Conservation (phyloP, 2,329 filamentous ascomycete genomes). For the Endoconidiophora laricicola region DNA sequence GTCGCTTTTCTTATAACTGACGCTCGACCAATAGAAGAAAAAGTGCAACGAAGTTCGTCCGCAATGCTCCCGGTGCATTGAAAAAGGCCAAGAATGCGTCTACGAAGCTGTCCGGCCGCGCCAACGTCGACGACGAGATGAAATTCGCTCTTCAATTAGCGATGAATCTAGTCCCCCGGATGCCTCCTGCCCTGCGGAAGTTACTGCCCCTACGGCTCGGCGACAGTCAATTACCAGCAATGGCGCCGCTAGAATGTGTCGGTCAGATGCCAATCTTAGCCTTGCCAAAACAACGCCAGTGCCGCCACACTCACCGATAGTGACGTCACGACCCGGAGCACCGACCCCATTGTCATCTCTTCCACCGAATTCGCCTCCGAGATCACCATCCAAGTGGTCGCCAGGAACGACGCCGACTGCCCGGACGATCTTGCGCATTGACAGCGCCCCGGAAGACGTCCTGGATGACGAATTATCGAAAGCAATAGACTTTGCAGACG, state of each 20-base stretch:
- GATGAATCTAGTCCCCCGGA: background rate
- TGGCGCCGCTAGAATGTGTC: no score
- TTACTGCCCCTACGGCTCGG: background rate
- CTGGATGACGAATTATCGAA: background rate
- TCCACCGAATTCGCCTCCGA: background rate
- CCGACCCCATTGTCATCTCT: no score
- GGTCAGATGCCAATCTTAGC: no score
- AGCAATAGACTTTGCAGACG: slow-evolving; percentile 1
- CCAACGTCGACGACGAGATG: slow-evolving; percentile 19
- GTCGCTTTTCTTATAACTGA: no score
- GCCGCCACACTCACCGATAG: no score
- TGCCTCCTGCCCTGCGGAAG: background rate
- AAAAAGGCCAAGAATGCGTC: slow-evolving; percentile 30
- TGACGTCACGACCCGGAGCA: no score
- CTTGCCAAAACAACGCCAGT: no score
- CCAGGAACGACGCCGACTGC: background rate
- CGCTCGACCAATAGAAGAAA: slow-evolving; percentile 29
- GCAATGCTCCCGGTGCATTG: slow-evolving; percentile 32
- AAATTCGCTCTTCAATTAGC: background rate
- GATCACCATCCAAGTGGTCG: background rate
- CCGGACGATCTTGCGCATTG: background rate
- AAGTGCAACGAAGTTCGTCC: slow-evolving; percentile 39
- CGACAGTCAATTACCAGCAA: background rate
- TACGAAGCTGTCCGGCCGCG: slow-evolving; percentile 32
- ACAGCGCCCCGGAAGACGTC: background rate